Percentiles rank a stretch among this genome's conserved stretches.
phyloP scores from a whole-genome alignment of 192 early-diverging fungal species.

The Gonapodya sp. region DNA sequence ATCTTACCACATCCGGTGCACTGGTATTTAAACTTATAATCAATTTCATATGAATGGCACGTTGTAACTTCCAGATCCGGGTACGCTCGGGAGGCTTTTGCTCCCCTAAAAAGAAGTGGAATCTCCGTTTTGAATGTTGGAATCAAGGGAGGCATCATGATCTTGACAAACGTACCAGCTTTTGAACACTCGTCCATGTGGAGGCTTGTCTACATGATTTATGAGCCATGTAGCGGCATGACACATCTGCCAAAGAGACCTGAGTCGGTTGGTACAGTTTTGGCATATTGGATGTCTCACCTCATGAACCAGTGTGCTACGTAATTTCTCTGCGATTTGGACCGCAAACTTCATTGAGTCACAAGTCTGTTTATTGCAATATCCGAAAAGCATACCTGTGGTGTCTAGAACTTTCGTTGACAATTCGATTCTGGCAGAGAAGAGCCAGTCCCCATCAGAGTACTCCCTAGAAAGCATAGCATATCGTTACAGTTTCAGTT shows the following conservation, averaged over 20 bases:
- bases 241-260: constrained; percentile 17
- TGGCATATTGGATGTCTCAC: neutral
- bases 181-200: constrained; percentile 28
- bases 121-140: too few species aligned
- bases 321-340: constrained; percentile 18
- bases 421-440: constrained; percentile 23
- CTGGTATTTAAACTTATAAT: constrained; percentile 22
- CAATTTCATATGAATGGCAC: constrained; percentile 30
- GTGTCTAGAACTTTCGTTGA: constrained; percentile 28
- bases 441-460: constrained; percentile 16
- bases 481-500: neutral
- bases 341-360: too few species aligned
- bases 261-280: too few species aligned
- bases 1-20: constrained; percentile 20
- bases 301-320: constrained; percentile 28
- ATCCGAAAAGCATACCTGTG: constrained; percentile 21
- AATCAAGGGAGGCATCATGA: too few species aligned
- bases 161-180: constrained; percentile 22
- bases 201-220: constrained; percentile 19
- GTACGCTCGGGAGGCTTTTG: constrained; percentile 10
- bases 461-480: neutral
- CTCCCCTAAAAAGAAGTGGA: constrained; percentile 18
- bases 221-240: constrained; percentile 27
- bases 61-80: constrained; percentile 23
- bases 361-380: too few species aligned